Base-by-base conservation (phyloP, 805 yeast genomes). In the Wickerhamomyces rabaulensis region DNA sequence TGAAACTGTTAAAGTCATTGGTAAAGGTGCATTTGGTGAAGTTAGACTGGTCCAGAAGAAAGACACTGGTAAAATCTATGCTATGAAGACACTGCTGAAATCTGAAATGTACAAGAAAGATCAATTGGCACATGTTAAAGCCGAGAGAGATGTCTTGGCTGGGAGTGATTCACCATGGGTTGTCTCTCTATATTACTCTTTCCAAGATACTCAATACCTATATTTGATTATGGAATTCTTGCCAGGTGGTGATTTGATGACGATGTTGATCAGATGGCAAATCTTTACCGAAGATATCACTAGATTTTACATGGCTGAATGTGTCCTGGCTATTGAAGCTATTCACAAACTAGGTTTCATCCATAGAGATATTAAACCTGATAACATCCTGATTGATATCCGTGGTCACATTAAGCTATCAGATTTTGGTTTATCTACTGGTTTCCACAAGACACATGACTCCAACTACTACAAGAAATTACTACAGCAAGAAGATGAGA, bases 1-100 rank as follows among this genome's bases (percentile, higher is more conserved):
- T 63, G 94, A 90, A 60, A 89, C 94, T 71, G 85, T 94, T 51
- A 94, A 98, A 7, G 99, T 94, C 66, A 97, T 94, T 38, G 99
- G 99, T 29, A 98, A 94, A 71, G 99, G 99, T 64, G 99, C 99
- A 3, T 94, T 94, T 64, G 99, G 99, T 42, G 97, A 94, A 67
- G 99, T 94, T 25, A 90, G 89, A 61, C 70, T 94, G 52, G 99
- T 98, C 2, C 80, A 90, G 54, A 95, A 95, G 72, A 84, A 81
- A 56, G 99, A 94, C 61, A 92, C 98, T 1, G 82, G 85, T 53
- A 98, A 94, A 66, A 86, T 94, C 44, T 92, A 97, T 66, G 99
- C 99, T 1, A 75, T 94, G 61, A 94, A 94, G 65, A 87, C 94
- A 9, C 73, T 94, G 61, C 86, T 88, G 65, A 94, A 94, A 66